A percentile compares a stretch with the other conserved stretches of the same genome.
Conservation (phyloP, 371 early-diverging fungal genomes). For the Mortierella sp. region DNA sequence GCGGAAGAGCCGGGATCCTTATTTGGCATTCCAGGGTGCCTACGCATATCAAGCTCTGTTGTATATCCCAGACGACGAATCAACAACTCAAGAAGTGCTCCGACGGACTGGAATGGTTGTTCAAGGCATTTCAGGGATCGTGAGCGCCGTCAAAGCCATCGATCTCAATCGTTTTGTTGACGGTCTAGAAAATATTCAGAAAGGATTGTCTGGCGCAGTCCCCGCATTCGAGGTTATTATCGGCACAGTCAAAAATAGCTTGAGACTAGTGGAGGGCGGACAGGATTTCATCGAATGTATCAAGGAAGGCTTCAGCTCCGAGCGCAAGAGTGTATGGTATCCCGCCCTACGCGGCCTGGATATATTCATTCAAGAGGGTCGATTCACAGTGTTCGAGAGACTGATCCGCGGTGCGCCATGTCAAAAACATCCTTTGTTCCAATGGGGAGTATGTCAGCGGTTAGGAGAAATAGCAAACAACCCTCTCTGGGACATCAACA, state of each 20-base stretch:
- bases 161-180: conserved; percentile 2
- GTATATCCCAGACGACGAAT: conserved; percentile 16
- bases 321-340: conserved; percentile 8
- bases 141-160: conserved; percentile 11
- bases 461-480: conserved; percentile 9
- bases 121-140: not conserved
- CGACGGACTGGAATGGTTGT: conserved; percentile 4
- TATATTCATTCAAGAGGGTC: conserved; percentile 6
- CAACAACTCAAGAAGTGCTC: not conserved
- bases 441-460: not conserved
- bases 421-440: conserved; percentile 8
- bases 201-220: conserved; percentile 1
- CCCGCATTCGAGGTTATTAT: not conserved
- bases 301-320: conserved; percentile 10
- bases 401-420: conserved; percentile 14
- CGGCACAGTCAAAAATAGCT: not conserved
- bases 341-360: conserved; percentile 7
- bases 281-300: conserved; percentile 1
- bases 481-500: conserved; percentile 5
- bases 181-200: not conserved
- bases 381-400: not conserved
- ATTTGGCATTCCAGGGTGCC: conserved; percentile 10
- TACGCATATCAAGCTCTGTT: conserved; percentile 17
- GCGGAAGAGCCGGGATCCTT: conserved; percentile 9
- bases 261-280: conserved; percentile 6